Evolutionary conservation across 83 land plant genomes (phyloP).

Genomic region (Thuja plicata): DNA sequence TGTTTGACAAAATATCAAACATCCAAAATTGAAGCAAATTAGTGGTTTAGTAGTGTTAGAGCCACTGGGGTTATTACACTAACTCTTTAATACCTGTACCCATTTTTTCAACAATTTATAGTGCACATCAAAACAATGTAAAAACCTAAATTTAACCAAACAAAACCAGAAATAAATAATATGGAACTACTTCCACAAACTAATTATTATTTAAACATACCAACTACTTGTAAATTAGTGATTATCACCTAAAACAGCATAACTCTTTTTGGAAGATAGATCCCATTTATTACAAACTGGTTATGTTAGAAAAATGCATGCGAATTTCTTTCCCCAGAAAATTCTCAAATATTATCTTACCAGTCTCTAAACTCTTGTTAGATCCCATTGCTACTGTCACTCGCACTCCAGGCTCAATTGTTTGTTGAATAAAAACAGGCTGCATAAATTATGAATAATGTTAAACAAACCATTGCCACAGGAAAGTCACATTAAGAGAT

Average conservation of each 20-base stretch:
- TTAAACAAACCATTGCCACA: background rate
- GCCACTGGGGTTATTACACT: too few relatives aligned
- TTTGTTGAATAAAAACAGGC: conserved; percentile 69
- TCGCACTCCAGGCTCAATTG: conserved; percentile 67
- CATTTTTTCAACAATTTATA: background rate
- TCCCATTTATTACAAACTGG: background rate
- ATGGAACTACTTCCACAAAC: background rate
- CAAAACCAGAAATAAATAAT: background rate
- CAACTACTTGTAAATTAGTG: background rate
- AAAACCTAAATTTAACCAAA: background rate
- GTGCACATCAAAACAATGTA: background rate
- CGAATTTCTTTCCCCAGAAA: background rate
- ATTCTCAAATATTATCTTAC: conserved; percentile 22
- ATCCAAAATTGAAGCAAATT: too few relatives aligned
- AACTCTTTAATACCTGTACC: background rate
- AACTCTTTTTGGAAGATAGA: background rate
- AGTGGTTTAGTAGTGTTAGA: too few relatives aligned
- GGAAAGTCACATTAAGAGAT: background rate
- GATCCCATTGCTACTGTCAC: conserved; percentile 94
- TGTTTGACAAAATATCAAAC: too few relatives aligned
- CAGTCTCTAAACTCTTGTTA: conserved; percentile 41
- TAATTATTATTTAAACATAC: background rate
- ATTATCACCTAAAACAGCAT: background rate
- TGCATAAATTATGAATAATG: conserved; percentile 27
- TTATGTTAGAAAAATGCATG: background rate